Evolutionary conservation across 805 yeast genomes (phyloP).

Genomic region (Wickerhamiella parazyma): DNA sequence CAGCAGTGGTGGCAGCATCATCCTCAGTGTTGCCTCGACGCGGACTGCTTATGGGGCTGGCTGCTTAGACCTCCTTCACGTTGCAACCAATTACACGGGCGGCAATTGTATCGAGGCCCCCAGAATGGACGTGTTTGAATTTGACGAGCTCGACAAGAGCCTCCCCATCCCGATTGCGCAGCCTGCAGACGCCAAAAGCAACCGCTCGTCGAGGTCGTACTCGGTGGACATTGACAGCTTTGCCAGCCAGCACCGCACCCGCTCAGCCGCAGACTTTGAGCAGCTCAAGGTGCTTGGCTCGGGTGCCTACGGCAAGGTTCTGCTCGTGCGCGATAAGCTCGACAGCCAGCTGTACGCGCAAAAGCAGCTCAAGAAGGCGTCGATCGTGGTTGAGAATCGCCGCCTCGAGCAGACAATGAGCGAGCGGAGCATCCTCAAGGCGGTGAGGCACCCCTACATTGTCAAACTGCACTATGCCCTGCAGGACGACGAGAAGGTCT

Average conservation of each 20-base stretch:
- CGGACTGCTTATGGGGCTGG: neutral
- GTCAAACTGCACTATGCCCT: slow-evolving; percentile 72
- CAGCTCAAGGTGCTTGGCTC: slow-evolving; percentile 67
- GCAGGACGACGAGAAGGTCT: slow-evolving; percentile 66
- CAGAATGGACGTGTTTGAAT: slow-evolving; percentile 17
- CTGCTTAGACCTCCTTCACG: neutral
- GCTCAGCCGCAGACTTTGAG: slow-evolving; percentile 41
- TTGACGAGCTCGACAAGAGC: slow-evolving; percentile 11
- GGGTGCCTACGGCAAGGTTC: slow-evolving; percentile 82
- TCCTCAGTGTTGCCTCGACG: neutral
- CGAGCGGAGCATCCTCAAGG: slow-evolving; percentile 58
- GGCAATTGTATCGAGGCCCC: neutral
- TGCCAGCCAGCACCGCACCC: slow-evolving; percentile 16
- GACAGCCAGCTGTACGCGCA: slow-evolving; percentile 67
- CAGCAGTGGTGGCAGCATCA: slow-evolving; percentile 25
- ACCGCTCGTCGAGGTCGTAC: slow-evolving; percentile 26
- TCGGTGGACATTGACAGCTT: slow-evolving; percentile 35
- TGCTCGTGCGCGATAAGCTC: slow-evolving; percentile 51
- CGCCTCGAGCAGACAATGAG: slow-evolving; percentile 66
- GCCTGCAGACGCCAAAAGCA: neutral
- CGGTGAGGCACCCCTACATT: slow-evolving; percentile 66
- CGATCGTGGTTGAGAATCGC: slow-evolving; percentile 45
- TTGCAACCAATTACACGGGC: neutral
- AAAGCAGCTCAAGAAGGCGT: slow-evolving; percentile 73
- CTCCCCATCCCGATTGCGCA: slow-evolving; percentile 9